These are phyloP conservation scores for Calcarisporium arbuscula DNA, from an alignment of 2,329 filamentous ascomycete genomes.

Conservation along the genomic window DNA sequence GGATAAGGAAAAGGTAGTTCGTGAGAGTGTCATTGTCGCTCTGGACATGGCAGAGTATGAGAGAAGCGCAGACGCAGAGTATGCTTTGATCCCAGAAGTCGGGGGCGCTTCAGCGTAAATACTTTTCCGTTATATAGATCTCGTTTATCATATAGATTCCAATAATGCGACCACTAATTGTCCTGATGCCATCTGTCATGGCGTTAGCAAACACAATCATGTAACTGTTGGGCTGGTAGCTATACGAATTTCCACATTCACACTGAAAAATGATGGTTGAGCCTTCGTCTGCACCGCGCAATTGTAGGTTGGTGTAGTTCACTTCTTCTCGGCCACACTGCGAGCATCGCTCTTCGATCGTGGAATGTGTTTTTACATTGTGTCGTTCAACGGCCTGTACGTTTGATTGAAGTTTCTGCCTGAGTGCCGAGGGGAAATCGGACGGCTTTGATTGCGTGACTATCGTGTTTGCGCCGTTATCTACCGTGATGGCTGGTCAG, in stretches of 20 bases:
- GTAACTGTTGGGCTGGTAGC: too few relatives aligned
- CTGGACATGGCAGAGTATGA: slow-evolving; percentile 98
- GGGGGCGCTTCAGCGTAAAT: slow-evolving; percentile 34
- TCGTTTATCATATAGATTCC: too few relatives aligned
- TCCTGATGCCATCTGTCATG: slow-evolving; percentile 48
- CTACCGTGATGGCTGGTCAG: slow-evolving; percentile 32
- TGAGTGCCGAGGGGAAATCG: slow-evolving; percentile 84
- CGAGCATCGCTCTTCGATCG: slow-evolving; percentile 63
- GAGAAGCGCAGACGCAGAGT: slow-evolving; percentile 80
- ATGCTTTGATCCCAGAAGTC: slow-evolving; percentile 76
- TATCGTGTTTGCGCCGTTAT: slow-evolving; percentile 69
- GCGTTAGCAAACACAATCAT: slow-evolving; percentile 18
- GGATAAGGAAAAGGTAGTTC: slow-evolving; percentile 87
- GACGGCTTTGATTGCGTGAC: slow-evolving; percentile 80
- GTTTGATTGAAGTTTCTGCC: slow-evolving; percentile 76
- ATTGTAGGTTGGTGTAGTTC: slow-evolving; percentile 75
- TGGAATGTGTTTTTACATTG: slow-evolving; percentile 68
- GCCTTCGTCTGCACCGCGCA: slow-evolving; percentile 91
- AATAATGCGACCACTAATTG: slow-evolving; percentile 36
- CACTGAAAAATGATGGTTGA: slow-evolving; percentile 88
- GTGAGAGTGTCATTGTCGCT: slow-evolving; percentile 90
- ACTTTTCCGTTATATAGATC: too few relatives aligned
- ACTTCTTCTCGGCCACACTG: slow-evolving; percentile 79
- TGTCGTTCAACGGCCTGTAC: slow-evolving; percentile 75
- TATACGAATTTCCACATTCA: slow-evolving; percentile 78